A percentile compares a stretch with the other conserved stretches of the same genome.
Conservation (phyloP, 352 stramenopile species). For the Globisporangium cystogenes region DNA sequence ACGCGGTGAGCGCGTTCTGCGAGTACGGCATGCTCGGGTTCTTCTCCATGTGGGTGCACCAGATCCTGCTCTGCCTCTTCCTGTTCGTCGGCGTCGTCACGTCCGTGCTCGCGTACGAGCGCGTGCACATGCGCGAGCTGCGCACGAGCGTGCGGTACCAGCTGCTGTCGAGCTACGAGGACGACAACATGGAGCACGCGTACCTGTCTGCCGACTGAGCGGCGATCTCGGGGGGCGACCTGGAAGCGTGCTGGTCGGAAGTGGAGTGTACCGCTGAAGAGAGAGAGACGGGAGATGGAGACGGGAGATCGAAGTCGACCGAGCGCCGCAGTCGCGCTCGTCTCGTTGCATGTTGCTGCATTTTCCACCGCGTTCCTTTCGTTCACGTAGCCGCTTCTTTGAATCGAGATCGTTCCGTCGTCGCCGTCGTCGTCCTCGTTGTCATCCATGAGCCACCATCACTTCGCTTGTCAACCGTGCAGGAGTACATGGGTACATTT, state of each 20-base stretch:
- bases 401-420: not conserved
- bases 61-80: slow-evolving; percentile 73
- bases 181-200: slow-evolving; percentile 74
- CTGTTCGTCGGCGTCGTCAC: slow-evolving; percentile 69
- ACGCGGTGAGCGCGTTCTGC: slow-evolving; percentile 57
- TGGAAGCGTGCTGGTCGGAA: no score
- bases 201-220: slow-evolving; percentile 65
- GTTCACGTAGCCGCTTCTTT: not conserved
- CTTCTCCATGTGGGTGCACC: slow-evolving; percentile 84
- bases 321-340: not conserved
- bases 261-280: no score
- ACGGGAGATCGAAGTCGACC: not conserved
- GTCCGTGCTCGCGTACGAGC: slow-evolving; percentile 74
- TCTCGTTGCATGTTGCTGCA: not conserved
- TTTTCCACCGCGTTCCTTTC: not conserved
- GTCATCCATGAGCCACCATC: no score
- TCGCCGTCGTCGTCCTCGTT: no score
- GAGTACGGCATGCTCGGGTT: slow-evolving; percentile 80
- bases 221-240: no score
- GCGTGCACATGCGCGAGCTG: slow-evolving; percentile 59
- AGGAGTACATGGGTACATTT: not conserved
- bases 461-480: no score
- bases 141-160: slow-evolving; percentile 62
- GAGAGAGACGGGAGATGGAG: not conserved
- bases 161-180: slow-evolving; percentile 72